Evolutionary conservation across 2,329 filamentous ascomycete species (phyloP), one percentile per base, ranked within the genome.

Genomic region (Aspergillus proliferans): DNA sequence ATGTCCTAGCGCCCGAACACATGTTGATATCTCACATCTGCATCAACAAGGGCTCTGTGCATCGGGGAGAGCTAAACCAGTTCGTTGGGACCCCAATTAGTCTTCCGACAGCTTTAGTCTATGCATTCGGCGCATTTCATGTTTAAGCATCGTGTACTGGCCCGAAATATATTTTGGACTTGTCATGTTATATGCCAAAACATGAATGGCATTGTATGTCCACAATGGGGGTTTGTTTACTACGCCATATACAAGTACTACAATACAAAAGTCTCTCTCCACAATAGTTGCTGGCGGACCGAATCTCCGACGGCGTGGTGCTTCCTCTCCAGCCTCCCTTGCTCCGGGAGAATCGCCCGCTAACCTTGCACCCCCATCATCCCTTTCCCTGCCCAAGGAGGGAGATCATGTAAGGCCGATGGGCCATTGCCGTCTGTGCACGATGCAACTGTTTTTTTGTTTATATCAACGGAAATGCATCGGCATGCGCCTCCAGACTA

Each of bases 321-420:
- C 18, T 19, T 30, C 26, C 26, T 30, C 26, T 30, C 10, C 10
- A 30, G 26, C 24, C 50, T 54, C 53, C 58, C 58, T 63, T 66
- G 62, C 66, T 64, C 58, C 52, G 52, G 58, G 51, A 60, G 58
- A 58, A 61, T 61, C 59, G 55, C 40, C 43, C 42, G 47, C 48
- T 52, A 57, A 54, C 59, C 56, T 60, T 63, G 52, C 54, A 54
- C 58, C 60, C 54, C 58, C 59, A 58, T 60, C 55, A 56, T 57
- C 55, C 54, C 52, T 46, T 52, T 47, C 55, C 60, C 64, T 66
- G 60, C 64, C 65, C 63, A 62, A 55, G 58, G 58, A 66, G 63
- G 61, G 59, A 58, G 52, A 62, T 57, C 55, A 69, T 69, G 67
- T 64, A 70, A 70, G 67, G 66, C 62, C 54, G 63, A 64, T 67